phyloP scores from a whole-genome alignment of 1,139 yeast species.

The Candida buenavistaensis region DNA sequence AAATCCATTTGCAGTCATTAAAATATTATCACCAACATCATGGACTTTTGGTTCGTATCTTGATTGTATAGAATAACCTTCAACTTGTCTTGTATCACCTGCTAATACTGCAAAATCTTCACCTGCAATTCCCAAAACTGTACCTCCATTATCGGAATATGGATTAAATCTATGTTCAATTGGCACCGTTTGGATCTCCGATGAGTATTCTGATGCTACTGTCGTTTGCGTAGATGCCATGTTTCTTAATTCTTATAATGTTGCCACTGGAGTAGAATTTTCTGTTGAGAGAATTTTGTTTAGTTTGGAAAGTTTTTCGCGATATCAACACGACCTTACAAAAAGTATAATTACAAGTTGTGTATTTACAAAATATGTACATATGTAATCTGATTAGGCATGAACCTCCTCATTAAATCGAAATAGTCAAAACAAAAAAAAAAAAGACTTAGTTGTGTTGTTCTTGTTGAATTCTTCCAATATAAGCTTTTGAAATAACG shows the following conservation, averaged over 20 bases:
- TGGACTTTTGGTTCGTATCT: conserved; percentile 91
- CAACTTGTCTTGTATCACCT: conserved; percentile 96
- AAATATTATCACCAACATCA: conserved; percentile 83
- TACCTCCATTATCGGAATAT: conserved; percentile 96
- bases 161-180: conserved; percentile 96
- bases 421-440: no score
- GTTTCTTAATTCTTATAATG: neutral
- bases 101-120: conserved; percentile 96
- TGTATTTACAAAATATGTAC: no score
- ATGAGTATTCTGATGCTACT: conserved; percentile 61
- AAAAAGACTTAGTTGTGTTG: conserved; percentile 5
- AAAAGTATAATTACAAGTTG: no score
- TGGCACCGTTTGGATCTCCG: conserved; percentile 57
- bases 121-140: conserved; percentile 96
- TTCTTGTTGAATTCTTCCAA: conserved; percentile 61
- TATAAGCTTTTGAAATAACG: conserved; percentile 72
- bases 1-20: conserved; percentile 93
- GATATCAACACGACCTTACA: no score
- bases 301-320: no score
- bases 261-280: conserved; percentile 7
- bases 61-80: conserved; percentile 90
- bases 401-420: no score
- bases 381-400: no score
- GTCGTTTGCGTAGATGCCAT: conserved; percentile 27
- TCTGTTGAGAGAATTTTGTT: no score